Base-by-base conservation (phyloP, 1,284 basidiomycete species). In the Omphalotus olearius region DNA sequence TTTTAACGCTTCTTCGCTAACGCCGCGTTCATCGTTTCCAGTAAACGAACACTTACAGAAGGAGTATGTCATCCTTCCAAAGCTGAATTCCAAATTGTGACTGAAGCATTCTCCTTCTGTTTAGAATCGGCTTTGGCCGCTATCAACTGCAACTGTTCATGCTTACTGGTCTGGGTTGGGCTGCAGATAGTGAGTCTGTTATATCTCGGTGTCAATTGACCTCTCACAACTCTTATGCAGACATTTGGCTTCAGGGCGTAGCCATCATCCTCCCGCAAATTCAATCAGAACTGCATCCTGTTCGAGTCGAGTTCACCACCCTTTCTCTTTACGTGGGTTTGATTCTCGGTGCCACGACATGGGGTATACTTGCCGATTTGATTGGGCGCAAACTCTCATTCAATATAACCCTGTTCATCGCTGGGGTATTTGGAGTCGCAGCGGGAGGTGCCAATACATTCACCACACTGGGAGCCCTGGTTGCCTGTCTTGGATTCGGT, bases 141-240 rank as follows among this genome's bases (percentile, higher is more conserved):
- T 85, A 82, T 65, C 82, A 85, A 60, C 66, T 70, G 56, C 77
- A 82, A 64, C 69, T 85, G 33, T 82, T 83, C 58, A 54, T 75
- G 47, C 67, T 83, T 6, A 74, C 78, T 37, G 83, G 82, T 36
- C 64, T 77, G 20, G 78, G 78, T 46, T 78, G 75, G 76, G 61
- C 73, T 48, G 73, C 77, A 57, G 79, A 78, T 62, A 71, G 77
- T 80, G 30, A 64, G 75, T 62, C 55, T 23, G 36, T 37, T 36
- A 60, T 46, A 47, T 54, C 46, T 6, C 26, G 18, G n/a, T 6
- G 4, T 47, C 39, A 41, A 51, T 53, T 53, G 51, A 35, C 26
- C 43, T n/a, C 2, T 25, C 48, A 23, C 23, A 23, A 23, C 46
- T 45, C 47, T 16, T 17, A 38, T 59, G 55, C 60, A 76, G 78